Evolutionary conservation across 2,329 filamentous ascomycete genomes (phyloP).

Genomic region (Sclerotinia subarctica): DNA sequence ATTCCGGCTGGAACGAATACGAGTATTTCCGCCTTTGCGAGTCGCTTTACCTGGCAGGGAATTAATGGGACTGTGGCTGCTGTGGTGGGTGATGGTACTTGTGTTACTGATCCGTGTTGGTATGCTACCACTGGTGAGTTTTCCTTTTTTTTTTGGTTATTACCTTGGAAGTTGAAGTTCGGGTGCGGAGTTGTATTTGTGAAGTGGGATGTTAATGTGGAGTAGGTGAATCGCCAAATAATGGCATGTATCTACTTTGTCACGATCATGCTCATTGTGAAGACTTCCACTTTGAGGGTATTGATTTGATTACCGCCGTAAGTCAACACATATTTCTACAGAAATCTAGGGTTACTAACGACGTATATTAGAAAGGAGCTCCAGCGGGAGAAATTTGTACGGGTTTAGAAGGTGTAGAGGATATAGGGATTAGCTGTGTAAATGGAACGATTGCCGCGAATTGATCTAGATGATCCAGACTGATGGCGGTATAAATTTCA

Average conservation of each 20-base stretch:
- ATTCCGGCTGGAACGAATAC: neutral
- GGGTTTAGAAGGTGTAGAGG: constrained; percentile 4
- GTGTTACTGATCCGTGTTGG: constrained; percentile 3
- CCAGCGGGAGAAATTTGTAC: constrained; percentile 8
- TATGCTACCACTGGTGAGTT: constrained; percentile 15
- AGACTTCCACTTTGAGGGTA: constrained; percentile 6
- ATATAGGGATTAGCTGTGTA: neutral
- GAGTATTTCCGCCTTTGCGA: constrained; percentile 1
- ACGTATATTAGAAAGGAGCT: neutral
- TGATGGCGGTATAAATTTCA: too few species aligned
- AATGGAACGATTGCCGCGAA: constrained; percentile 10
- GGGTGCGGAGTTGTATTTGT: neutral
- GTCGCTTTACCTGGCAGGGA: neutral
- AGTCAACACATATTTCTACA: neutral
- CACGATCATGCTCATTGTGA: constrained; percentile 12
- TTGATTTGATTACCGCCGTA: constrained; percentile 9
- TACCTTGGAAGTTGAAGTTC: neutral
- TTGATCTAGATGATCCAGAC: neutral
- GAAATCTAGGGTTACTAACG: neutral
- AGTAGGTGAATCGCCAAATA: constrained; percentile 12
- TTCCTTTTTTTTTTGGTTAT: neutral
- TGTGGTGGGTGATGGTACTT: constrained; percentile 11
- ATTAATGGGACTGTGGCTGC: neutral
- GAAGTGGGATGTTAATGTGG: neutral
- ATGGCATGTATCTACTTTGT: constrained; percentile 10